Evolutionary conservation across 2,329 filamentous ascomycete genomes (phyloP).

Genomic region (Sclerotinia borealis): DNA sequence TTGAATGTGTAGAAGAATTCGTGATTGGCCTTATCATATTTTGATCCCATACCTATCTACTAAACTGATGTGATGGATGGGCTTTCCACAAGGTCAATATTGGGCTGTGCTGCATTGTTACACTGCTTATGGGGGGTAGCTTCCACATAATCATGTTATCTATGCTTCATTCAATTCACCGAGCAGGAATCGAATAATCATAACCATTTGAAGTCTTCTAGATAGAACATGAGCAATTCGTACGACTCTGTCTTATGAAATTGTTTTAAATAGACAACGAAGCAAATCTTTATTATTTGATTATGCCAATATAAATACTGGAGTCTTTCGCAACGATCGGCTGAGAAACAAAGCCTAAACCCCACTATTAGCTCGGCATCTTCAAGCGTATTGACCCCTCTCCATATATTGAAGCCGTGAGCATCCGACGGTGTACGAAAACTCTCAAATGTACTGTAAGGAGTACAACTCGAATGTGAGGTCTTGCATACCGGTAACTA

Average conservation of each 20-base stretch:
- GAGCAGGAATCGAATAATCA: neutral
- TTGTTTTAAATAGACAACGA: neutral
- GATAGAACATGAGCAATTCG: neutral
- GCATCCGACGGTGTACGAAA: neutral
- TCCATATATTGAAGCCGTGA: neutral
- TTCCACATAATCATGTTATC: neutral
- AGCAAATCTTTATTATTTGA: neutral
- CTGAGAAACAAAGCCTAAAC: neutral
- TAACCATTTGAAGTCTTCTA: neutral
- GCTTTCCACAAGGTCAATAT: neutral
- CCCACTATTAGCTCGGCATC: neutral
- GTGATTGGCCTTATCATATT: neutral
- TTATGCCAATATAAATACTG: neutral
- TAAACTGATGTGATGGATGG: neutral
- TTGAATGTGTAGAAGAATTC: neutral
- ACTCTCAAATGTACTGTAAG: neutral
- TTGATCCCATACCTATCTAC: neutral
- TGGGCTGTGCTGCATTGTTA: constrained; percentile 1
- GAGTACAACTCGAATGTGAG: no score
- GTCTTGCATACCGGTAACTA: no score
- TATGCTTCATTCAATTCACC: neutral
- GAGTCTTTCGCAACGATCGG: neutral
- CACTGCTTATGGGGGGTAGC: neutral
- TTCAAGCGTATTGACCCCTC: neutral
- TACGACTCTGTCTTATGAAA: neutral